phyloP scores from a whole-genome alignment of 768 basidiomycete genomes.

The Macrolepiota albuminosa region DNA sequence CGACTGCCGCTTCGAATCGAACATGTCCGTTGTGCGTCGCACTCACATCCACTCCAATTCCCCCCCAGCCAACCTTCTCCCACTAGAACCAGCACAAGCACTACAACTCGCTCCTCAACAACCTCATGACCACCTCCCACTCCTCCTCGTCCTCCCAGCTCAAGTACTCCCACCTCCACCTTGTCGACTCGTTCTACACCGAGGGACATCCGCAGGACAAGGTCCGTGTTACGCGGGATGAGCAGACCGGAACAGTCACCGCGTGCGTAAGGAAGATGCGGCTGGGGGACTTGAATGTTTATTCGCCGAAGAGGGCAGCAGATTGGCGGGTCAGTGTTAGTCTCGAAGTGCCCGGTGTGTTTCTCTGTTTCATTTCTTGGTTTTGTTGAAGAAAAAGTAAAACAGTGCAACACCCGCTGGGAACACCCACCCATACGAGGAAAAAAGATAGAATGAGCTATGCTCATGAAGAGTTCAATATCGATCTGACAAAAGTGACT shows the following conservation, averaged over 20 bases:
- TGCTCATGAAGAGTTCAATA: slow-evolving; percentile 85
- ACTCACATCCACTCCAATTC: background rate
- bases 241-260: slow-evolving; percentile 58
- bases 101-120: slow-evolving; percentile 85
- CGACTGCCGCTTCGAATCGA: slow-evolving; percentile 81
- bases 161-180: slow-evolving; percentile 69
- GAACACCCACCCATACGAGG: slow-evolving; percentile 54
- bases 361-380: background rate
- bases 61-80: background rate
- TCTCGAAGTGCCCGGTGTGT: slow-evolving; percentile 82
- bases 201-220: slow-evolving; percentile 42
- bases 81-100: slow-evolving; percentile 78
- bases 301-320: slow-evolving; percentile 71
- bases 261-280: slow-evolving; percentile 78
- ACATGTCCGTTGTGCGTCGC: slow-evolving; percentile 79
- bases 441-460: slow-evolving; percentile 93
- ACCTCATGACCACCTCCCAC: slow-evolving; percentile 60
- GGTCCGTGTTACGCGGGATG: slow-evolving; percentile 81
- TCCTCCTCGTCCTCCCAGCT: slow-evolving; percentile 53
- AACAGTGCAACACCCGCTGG: slow-evolving; percentile 64
- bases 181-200: slow-evolving; percentile 77
- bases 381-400: too few species aligned
- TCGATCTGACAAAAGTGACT: slow-evolving; percentile 93
- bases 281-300: slow-evolving; percentile 85
- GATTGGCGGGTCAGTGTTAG: slow-evolving; percentile 96